phyloP scores from a whole-genome alignment of 768 basidiomycete genomes.

The Mycena maculata region DNA sequence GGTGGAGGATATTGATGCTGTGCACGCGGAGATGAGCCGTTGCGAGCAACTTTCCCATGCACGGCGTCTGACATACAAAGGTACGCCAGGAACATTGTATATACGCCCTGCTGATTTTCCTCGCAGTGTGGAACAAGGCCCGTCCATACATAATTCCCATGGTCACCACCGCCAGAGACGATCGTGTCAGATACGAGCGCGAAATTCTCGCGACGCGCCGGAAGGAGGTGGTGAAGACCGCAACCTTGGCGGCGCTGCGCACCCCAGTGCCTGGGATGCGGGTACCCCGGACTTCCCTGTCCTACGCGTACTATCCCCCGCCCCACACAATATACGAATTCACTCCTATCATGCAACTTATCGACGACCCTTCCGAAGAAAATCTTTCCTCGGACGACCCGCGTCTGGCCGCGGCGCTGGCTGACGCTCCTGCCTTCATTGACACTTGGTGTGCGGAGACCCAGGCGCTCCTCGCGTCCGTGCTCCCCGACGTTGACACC shows the following conservation, averaged over 20 bases:
- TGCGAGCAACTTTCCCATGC: neutral
- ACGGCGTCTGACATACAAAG: neutral
- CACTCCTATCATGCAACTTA: neutral
- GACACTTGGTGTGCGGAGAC: neutral
- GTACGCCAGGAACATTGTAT: neutral
- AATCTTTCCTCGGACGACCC: neutral
- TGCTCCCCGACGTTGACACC: neutral
- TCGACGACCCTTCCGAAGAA: neutral
- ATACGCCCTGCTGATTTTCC: neutral
- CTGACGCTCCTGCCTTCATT: neutral
- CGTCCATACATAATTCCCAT: neutral
- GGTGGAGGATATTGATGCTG: neutral
- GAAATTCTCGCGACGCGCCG: neutral
- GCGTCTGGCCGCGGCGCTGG: neutral
- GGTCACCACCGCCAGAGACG: neutral
- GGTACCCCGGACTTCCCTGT: too few relatives aligned
- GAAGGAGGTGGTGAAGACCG: neutral
- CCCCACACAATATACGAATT: neutral
- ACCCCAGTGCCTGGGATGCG: neutral
- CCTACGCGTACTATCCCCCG: neutral
- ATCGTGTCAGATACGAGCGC: neutral
- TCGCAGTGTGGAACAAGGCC: neutral
- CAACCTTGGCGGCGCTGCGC: neutral
- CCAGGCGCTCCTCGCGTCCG: neutral
- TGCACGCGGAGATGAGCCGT: neutral